These are phyloP conservation scores for Pelomyxa schiedti DNA, from an alignment of 78 protist species.

Conservation along the genomic window DNA sequence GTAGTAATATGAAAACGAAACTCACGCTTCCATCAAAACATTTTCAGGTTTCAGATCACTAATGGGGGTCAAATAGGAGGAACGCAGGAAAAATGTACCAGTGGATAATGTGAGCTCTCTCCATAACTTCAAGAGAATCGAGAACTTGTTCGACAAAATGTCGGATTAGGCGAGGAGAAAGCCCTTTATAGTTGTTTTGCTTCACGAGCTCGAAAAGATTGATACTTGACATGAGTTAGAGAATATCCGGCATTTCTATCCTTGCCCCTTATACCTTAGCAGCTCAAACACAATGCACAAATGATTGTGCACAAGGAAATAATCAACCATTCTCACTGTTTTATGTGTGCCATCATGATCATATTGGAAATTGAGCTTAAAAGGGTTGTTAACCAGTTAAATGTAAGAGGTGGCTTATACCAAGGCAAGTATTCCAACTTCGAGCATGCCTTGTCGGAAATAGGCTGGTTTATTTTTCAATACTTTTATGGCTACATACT, in stretches of 20 bases:
- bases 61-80: too few relatives aligned
- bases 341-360: conserved; percentile 42
- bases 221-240: conserved; percentile 1
- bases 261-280: conserved; percentile 9
- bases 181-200: conserved; percentile 67
- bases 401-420: conserved; percentile 1
- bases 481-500: conserved; percentile 82
- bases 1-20: too few relatives aligned
- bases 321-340: conserved; percentile 64
- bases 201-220: conserved; percentile 80
- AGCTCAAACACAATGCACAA: conserved; percentile 87
- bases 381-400: too few relatives aligned
- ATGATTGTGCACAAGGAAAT: conserved; percentile 66
- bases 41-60: too few relatives aligned
- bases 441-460: conserved; percentile 62
- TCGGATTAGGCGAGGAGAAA: conserved; percentile 64
- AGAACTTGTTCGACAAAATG: conserved; percentile 72
- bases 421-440: conserved; percentile 45
- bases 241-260: background rate
- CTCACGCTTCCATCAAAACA: too few relatives aligned
- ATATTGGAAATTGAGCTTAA: conserved; percentile 27
- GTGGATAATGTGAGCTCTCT: conserved; percentile 68
- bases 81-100: conserved; percentile 91
- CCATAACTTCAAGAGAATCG: conserved; percentile 39
- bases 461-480: conserved; percentile 74